Conservation (phyloP, 257 asterid genomes). For the Solanum pinnatisectum region DNA sequence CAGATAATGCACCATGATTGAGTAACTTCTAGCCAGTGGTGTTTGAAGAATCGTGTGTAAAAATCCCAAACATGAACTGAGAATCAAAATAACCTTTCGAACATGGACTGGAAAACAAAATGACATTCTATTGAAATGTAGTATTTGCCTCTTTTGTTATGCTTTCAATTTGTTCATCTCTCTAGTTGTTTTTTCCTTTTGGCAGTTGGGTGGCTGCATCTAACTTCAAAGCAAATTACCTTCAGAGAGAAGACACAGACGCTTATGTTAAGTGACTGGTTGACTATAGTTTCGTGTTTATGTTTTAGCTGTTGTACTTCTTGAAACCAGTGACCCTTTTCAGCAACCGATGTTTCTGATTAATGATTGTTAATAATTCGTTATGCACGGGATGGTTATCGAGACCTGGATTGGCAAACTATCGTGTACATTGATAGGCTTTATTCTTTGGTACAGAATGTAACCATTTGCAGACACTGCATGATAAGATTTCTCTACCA, state of each 20-base stretch:
- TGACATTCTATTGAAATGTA: not conserved
- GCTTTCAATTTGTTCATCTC: not conserved
- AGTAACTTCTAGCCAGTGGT: not conserved
- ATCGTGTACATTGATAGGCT: not conserved
- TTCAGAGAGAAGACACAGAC: not conserved
- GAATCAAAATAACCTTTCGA: not conserved
- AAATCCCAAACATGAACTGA: not conserved
- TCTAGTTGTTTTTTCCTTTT: not conserved
- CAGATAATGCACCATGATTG: not conserved
- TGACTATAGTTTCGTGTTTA: not conserved
- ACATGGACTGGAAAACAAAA: not conserved
- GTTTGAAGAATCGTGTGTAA: not conserved
- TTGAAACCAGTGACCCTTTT: not conserved
- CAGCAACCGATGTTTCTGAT: too few relatives aligned
- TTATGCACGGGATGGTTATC: not conserved
- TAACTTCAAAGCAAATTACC: constrained; percentile 14
- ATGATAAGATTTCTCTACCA: not conserved
- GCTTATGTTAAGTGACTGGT: not conserved
- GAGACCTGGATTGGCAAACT: not conserved
- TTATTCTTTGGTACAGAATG: not conserved
- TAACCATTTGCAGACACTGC: not conserved
- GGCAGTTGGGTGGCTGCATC: constrained; percentile 86
- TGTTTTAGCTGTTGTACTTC: not conserved
- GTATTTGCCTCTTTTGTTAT: not conserved
- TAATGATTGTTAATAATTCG: not conserved